Evolutionary conservation across 2,329 filamentous ascomycete genomes (phyloP).

Genomic region (Diaporthe helianthi): DNA sequence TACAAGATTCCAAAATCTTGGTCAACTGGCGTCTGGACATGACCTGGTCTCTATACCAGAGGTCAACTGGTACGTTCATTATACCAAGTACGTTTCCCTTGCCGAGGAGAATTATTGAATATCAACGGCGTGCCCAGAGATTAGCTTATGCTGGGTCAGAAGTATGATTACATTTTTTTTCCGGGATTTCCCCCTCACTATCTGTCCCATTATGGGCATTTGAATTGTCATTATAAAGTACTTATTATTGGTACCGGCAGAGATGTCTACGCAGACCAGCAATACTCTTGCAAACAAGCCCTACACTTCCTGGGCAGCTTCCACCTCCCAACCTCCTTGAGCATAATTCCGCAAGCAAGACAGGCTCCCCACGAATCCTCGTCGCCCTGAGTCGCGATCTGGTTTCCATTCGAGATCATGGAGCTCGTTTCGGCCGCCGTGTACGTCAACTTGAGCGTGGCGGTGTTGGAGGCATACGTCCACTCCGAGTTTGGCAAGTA

Average conservation of each 20-base stretch:
- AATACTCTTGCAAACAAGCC: constrained; percentile 48
- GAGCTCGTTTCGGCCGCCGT: constrained; percentile 41
- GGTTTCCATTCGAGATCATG: constrained; percentile 50
- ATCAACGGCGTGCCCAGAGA: too few species aligned
- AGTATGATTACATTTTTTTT: background rate
- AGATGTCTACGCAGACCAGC: constrained; percentile 36
- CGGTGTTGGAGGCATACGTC: constrained; percentile 43
- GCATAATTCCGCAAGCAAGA: constrained; percentile 50
- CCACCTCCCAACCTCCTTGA: constrained; percentile 39
- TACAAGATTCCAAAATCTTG: background rate
- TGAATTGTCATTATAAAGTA: too few species aligned
- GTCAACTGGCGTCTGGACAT: background rate
- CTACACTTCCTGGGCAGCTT: constrained; percentile 41
- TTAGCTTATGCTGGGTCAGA: background rate
- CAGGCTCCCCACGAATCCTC: constrained; percentile 47
- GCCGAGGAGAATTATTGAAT: too few species aligned
- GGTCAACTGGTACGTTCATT: too few species aligned
- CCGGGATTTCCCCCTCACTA: too few species aligned
- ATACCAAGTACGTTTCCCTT: too few species aligned
- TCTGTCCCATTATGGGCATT: too few species aligned
- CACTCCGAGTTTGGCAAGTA: constrained; percentile 53
- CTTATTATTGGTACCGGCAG: too few species aligned
- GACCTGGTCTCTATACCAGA: background rate
- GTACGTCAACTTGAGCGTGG: constrained; percentile 46
- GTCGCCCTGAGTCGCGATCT: constrained; percentile 47